Conservation (phyloP, 495 filamentous ascomycete species). For the Aspergillus baeticus region DNA sequence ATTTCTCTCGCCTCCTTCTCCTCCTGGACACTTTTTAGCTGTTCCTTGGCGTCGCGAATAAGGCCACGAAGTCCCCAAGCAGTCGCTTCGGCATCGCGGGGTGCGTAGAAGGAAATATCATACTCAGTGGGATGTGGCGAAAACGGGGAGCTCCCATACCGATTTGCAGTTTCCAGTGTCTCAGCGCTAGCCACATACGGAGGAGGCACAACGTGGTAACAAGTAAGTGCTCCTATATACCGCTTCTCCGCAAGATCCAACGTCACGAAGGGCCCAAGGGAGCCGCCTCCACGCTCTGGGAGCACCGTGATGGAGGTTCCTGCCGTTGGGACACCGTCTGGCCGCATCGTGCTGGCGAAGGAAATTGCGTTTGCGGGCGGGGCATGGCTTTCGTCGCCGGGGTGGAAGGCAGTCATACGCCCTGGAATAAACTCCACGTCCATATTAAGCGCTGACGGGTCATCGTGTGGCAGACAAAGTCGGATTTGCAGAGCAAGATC, state of each 20-base stretch:
- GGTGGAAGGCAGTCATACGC: neutral
- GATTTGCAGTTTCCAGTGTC: neutral
- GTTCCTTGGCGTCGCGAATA: neutral
- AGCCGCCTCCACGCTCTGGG: neutral
- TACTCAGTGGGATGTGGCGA: neutral
- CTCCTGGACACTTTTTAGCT: neutral
- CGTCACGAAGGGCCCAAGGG: constrained; percentile 6
- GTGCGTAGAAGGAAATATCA: neutral
- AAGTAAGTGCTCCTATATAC: neutral
- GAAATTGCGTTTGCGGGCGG: neutral
- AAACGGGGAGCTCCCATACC: neutral
- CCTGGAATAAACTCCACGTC: neutral
- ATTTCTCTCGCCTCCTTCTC: neutral
- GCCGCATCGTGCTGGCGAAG: neutral
- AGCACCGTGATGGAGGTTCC: constrained; percentile 1
- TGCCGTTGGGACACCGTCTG: neutral
- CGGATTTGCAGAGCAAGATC: neutral
- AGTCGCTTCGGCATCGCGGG: neutral
- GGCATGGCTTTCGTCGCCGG: neutral
- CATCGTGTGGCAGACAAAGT: neutral
- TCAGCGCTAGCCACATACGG: neutral
- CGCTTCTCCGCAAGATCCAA: neutral
- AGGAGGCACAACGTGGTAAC: neutral
- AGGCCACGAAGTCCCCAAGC: neutral
- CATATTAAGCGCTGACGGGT: neutral